Base-by-base conservation (phyloP, 495 filamentous ascomycete genomes). In the Hypoxylon trugodes region DNA sequence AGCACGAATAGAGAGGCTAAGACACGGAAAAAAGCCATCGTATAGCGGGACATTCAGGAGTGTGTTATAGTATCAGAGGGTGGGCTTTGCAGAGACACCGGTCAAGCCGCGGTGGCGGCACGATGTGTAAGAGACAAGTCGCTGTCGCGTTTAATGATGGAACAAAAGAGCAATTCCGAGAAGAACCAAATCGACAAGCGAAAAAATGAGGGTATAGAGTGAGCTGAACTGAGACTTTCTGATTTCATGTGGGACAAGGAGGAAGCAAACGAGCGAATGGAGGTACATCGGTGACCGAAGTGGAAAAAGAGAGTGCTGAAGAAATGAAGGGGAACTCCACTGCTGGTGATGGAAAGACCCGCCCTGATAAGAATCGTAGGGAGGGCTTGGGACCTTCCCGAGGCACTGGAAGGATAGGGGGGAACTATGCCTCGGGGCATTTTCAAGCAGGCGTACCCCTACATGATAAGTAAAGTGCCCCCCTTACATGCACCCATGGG, bases 21-120 rank as follows among this genome's bases (percentile, higher is more conserved):
- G 37, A 47, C 21, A 18, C 54, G 69, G 15, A 65, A 38, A 32
- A 52, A 63, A 43, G 51, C 36, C 65, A 72, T 70, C 32, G 52
- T 41, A 51, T 13, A 9, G 40, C 25, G 30, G 33, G 36, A 15
- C 13, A 36, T 21, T 47, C 52, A 36, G 0, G 9, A 22, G 36
- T 28, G 21, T 32, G 38, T 57, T 38, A 12, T 21, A 25, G 35
- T 12, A 35, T 12, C 8, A 28, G 16, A 59, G n/a, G 18, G 42
- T 13, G 22, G 4, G 13, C n/a, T 45, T 28, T 16, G 19, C 16
- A 28, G 19, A 38, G 28, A 19, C 8, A 28, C 22, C 6, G 42
- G n/a, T 18, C 13, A 15, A 16, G 21, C n/a, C 58, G 24, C n/a
- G 26, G 35, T 35, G n/a, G 25, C 19, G 10, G 33, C 35, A 21